Evolutionary conservation across 768 basidiomycete species (phyloP), one percentile per base, ranked within the genome.

Genomic region (Pseudohyphozyma bogoriensis): DNA sequence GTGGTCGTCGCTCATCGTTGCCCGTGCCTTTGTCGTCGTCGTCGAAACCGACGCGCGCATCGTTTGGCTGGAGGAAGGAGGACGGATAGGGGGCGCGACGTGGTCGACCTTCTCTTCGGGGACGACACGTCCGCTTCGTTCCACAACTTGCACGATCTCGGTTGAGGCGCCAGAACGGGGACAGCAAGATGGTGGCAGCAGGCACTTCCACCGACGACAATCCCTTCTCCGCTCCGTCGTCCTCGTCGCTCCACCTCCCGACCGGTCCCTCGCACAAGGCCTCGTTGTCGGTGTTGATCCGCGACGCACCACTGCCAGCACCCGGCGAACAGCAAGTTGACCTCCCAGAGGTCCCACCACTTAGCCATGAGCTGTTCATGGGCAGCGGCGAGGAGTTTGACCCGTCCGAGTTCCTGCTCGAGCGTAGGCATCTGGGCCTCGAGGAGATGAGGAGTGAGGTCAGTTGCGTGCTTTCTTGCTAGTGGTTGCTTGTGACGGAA

Each of bases 401-500:
- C 67, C 83, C 88, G 24, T 89, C 93, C 71, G 80, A 81, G 3
- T 96, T 97, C 74, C 81, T 97, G 5, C 81, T 92, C 51, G 87
- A 87, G 11, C 82, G 93, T 50, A 45, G 71, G 16, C 84, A 89
- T 68, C 86, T 85, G 0, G 87, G 89, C 10, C 79, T 95, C 26
- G 84, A 86, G 32, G 93, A 96, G 72, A 78, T 96, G 32, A 83
- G 91, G 55, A 75, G 81, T 6, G 92, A 97, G 71, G 77, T 97
- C 40, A 57, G 63, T 42, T 51, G 46, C 46, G 8, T 15, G 12
- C 20, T 9, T 24, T 44, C 3, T 12, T 10, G 33, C 37, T 18
- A 20, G n/a, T 42, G 20, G 7, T 29, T 15, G 11, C 37, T 46
- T 32, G 35, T 13, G 31, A 37, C 28, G n/a, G n/a, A n/a, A n/a